Base-by-base conservation (phyloP, 495 filamentous ascomycete species). In the Penicillium samsonianum region DNA sequence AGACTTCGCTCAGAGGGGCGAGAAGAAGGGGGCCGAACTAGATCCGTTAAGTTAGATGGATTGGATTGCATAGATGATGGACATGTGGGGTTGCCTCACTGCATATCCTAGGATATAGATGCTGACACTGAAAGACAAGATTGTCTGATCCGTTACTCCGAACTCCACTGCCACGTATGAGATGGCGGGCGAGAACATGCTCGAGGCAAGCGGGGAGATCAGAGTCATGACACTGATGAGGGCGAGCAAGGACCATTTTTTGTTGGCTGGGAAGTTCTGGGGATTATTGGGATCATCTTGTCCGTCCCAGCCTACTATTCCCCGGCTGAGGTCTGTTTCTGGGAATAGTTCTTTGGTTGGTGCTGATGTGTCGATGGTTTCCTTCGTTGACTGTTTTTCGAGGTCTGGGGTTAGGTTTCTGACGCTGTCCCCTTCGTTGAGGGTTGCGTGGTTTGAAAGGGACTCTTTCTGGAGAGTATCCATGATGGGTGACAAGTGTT, bases 151-250 rank as follows among this genome's bases (percentile, higher is more conserved):
- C 0, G 67, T 76, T n/a, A 87, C 85, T n/a, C 76, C 55, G 30
- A 92, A 78, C 5, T 92, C 89, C 10, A 37, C 48, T 33, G 76
- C 72, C 40, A 90, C 80, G 4, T 73, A 65, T 16, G 58, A 58
- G 1, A 89, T 70, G 0, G 85, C 83, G 0, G 90, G 90, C 4
- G 89, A 83, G 17, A 92, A 83, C 80, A 92, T 91, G 44, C 84
- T 84, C 16, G 83, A 87, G 2, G 84, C 84, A 0, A 87, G 74
- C 0, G 76, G 72, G 6, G 71, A 73, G 16, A 78, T 58, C 46
- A 86, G 75, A 9, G 81, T 83, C 46, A 78, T 64, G n/a, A 63
- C 61, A 35, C 71, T 75, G 41, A 77, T 63, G 4, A 78, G 62
- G 1, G 31, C 60, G 0, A 75, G 61, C 9, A 73, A 48, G 1